Evolutionary conservation across 805 yeast genomes (phyloP), one percentile per base, ranked within the genome.

Genomic region (Yarrowia alimentaria): DNA sequence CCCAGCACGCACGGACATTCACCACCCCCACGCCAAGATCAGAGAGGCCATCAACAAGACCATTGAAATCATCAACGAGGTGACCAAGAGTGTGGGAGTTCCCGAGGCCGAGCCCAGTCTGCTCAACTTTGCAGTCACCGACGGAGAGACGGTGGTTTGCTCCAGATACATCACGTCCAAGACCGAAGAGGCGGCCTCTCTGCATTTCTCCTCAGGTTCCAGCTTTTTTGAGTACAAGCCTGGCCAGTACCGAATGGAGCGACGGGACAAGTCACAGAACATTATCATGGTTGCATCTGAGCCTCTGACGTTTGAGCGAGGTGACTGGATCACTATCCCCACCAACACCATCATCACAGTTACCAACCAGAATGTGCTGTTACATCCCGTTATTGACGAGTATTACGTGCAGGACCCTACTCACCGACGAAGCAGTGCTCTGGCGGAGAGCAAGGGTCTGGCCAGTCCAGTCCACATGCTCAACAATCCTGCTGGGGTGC

Each of bases 241-340:
- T 1, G 95, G 96, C 16, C 85, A 88, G 61, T 93, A 87, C 70
- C 78, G 85, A 60, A 89, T 93, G 96, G 97, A 93, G 66, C 76
- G 99, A 51, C 72, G 86, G 54, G 95, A 90, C 66, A 75, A 97
- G 50, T 85, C 93, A 8, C 97, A 91, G 66, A 91, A 88, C 65
- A 91, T 93, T 13, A 83, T 91, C n/a, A 84, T 93, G 82, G 93
- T 93, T 43, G 96, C 99, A 1, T 84, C 95, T 13, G 99, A 93
- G 63, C 99, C 99, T 0, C 73, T 93, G 53, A 93, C 99, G 0
- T 93, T 93, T 65, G 98, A 93, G 68, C 72, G 99, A 52, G 91
- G 90, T 30, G 99, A 93, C 67, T 93, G 99, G 99, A 85, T 91
- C 47, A 83, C 96, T 3, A 94, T 93, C 0, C 98, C 98, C 2